Evolutionary conservation across 1,284 basidiomycete genomes (phyloP).

Genomic region (Pseudozyma hubeiensis): DNA sequence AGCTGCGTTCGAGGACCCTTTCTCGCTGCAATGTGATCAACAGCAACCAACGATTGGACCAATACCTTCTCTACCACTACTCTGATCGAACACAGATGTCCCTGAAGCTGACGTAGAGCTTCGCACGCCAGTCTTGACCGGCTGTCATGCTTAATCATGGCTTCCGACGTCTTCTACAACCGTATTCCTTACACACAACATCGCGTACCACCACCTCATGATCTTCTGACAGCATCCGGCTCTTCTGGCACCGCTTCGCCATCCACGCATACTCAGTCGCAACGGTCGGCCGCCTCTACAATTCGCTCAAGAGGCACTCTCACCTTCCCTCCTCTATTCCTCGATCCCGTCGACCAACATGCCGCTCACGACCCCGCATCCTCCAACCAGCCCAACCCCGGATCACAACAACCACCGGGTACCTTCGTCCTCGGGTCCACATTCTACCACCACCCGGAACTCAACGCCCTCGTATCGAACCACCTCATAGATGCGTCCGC

Average conservation of each 20-base stretch:
- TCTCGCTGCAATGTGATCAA: not conserved
- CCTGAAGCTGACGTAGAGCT: too few relatives aligned
- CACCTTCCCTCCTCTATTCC: conserved; percentile 53
- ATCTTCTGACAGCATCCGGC: conserved; percentile 6
- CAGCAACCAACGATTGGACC: too few relatives aligned
- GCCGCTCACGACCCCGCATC: conserved; percentile 15
- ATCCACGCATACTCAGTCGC: not conserved
- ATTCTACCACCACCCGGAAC: conserved; percentile 49
- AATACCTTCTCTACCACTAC: too few relatives aligned
- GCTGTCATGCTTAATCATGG: conserved; percentile 25
- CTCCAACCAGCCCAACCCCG: conserved; percentile 11
- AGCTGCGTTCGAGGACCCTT: not conserved
- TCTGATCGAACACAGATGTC: too few relatives aligned
- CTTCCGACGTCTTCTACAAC: conserved; percentile 48
- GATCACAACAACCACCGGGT: conserved; percentile 19
- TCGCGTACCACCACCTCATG: conserved; percentile 18
- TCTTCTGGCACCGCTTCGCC: not conserved
- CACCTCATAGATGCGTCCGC: conserved; percentile 41
- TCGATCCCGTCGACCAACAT: conserved; percentile 35
- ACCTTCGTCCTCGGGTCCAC: conserved; percentile 47
- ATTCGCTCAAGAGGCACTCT: conserved; percentile 31
- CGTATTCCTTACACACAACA: conserved; percentile 36
- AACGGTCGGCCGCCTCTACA: conserved; percentile 25
- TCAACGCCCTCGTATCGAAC: conserved; percentile 44
- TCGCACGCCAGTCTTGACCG: too few relatives aligned